Base-by-base conservation (phyloP, 2,329 filamentous ascomycete species). In the Podosphaera fusca region DNA sequence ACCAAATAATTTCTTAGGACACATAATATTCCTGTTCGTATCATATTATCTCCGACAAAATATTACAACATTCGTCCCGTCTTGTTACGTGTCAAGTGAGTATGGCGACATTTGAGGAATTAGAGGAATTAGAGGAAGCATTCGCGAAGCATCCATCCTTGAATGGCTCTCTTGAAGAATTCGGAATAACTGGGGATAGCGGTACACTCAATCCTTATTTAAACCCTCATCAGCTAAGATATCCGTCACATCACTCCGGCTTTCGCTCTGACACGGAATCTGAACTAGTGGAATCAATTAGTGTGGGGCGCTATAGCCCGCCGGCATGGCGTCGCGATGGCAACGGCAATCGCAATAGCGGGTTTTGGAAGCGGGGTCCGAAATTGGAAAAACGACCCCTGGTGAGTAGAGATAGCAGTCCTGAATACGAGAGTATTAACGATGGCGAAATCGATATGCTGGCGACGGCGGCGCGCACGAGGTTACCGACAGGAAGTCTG, bases 91-190 rank as follows among this genome's bases (percentile, higher is more conserved):
- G 38, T 42, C 38, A 2, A 42, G 35, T 38, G 10, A 55, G 14
- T 31, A 56, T 56, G 54, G 30, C 49, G 21, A 57, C 47, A 29
- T 53, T 55, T 36, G 61, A 64, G 21, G 71, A 74, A 67, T 21
- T 21, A 21, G 70, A 74, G 62, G 64, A 67, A 56, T 66, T 75
- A 61, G 73, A 76, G 60, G 67, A 70, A 60, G 64, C 72, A 58
- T 77, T 76, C 65, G 73, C 77, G 66, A 75, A 78, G 67, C 76
- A 80, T 69, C 75, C 77, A 49, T 79, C 77, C 60, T 67, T 81
- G 63, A 73, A 74, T 68, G 77, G 75, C 57, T 80, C 76, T 58
- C 74, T 81, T 62, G 76, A 79, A 66, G 78, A 81, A 68, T 80
- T 79, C 69, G 78, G 80, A 65, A 72, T 73, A 63, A 73, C 73